Conservation (phyloP, 495 filamentous ascomycete genomes). For the Chaetomium fimeti region DNA sequence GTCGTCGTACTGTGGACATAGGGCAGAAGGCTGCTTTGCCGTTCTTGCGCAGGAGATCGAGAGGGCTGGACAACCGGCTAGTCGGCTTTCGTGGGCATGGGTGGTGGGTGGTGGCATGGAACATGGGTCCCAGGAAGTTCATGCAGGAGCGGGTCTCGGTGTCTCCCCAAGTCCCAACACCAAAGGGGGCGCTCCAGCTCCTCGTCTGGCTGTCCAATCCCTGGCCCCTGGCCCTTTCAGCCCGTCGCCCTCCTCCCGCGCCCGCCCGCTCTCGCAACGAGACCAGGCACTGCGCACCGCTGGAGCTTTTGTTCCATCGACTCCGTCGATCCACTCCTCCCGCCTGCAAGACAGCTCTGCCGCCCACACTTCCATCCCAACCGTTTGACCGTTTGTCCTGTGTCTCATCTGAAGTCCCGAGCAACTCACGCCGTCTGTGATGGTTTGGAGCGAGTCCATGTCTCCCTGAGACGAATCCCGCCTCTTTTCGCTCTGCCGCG, state of each 20-base stretch:
- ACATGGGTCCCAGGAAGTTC: no score
- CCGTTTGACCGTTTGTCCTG: background rate
- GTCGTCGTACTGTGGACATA: background rate
- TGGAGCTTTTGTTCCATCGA: background rate
- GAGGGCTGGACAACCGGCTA: background rate
- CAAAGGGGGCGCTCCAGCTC: background rate
- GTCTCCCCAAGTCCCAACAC: background rate
- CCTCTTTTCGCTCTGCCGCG: constrained; percentile 26
- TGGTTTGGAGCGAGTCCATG: constrained; percentile 22
- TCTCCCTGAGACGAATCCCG: constrained; percentile 21
- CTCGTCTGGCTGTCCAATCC: constrained; percentile 6
- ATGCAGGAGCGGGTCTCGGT: constrained; percentile 1
- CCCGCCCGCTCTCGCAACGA: background rate
- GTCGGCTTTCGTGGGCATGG: background rate
- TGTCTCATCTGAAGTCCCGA: background rate
- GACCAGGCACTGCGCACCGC: background rate
- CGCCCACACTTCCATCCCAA: background rate
- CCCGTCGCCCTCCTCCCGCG: constrained; percentile 9
- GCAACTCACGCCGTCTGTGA: background rate
- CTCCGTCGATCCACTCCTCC: background rate
- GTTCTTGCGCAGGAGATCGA: no score
- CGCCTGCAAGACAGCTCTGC: background rate
- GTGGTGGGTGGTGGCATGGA: no score
- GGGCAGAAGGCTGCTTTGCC: background rate
- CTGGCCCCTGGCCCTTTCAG: constrained; percentile 2